Base-by-base conservation (phyloP, 768 basidiomycete species). In the Symmetrospora coprosmae region DNA sequence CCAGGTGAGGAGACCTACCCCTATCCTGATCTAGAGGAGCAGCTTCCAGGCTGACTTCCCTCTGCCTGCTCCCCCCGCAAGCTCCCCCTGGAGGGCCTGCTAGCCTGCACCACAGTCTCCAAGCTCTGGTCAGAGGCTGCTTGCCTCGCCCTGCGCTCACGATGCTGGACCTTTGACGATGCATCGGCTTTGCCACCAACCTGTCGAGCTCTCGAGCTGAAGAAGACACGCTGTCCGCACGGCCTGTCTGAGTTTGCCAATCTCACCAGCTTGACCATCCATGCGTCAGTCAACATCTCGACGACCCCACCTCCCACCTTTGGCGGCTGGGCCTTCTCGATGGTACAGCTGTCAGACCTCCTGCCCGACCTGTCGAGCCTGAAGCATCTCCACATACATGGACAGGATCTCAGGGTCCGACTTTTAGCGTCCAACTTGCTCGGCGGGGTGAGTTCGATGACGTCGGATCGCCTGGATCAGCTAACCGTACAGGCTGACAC, bases 31-130 rank as follows among this genome's bases (percentile, higher is more conserved):
- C n/a, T n/a, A n/a, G n/a, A n/a, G n/a, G n/a, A n/a, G 35, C 28
- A 50, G 30, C 11, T 23, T 2, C 7, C 3, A 8, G 6, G 7
- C 25, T 21, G 21, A 50, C 23, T 33, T 34, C 49, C 45, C 27
- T 4, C 21, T 6, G 33, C 23, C 6, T 4, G 43, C 43, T n/a
- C n/a, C n/a, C n/a, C n/a, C n/a, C n/a, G n/a, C n/a, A n/a, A 58
- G 55, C 41, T 58, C 14, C 41, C 40, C 7, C 55, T 58, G 27
- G 8, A 11, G 21, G 28, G 41, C n/a, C 41, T 6, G 55, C 40
- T 58, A 30, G 40, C 40, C 43, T 58, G 55, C 41, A 58, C 55
- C 2, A 39, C 46, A 8, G 55, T 58, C 8, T 23, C n/a, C 38
- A 39, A 25, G 13, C n/a, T 17, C 43, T 58, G 55, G 55, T 31